Percentiles rank a stretch among this genome's conserved stretches.
Conservation (phyloP, 2,329 filamentous ascomycete species). For the Moelleriella libera region DNA sequence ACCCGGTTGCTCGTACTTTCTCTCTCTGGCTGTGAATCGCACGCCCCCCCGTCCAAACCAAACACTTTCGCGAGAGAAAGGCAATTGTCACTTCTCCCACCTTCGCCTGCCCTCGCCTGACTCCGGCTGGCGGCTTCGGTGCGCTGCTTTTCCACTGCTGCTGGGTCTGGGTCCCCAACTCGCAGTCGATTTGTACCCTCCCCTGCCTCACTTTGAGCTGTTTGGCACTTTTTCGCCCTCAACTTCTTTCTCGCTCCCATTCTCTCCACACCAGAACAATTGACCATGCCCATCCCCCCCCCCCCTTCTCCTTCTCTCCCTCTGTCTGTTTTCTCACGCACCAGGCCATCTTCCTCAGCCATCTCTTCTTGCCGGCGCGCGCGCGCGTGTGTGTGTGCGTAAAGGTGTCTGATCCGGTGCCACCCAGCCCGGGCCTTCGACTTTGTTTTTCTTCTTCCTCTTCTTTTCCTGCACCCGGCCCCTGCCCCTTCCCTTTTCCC, state of each 20-base stretch:
- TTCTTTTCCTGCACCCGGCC: neutral
- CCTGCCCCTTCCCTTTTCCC: slow-evolving; percentile 2
- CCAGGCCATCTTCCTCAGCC: slow-evolving; percentile 1
- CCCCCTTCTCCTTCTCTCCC: slow-evolving; percentile 2
- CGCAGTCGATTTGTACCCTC: neutral
- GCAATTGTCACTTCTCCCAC: neutral
- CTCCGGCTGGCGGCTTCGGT: slow-evolving; percentile 1
- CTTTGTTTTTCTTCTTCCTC: neutral
- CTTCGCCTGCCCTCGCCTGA: neutral
- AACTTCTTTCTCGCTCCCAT: neutral
- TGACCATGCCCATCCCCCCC: neutral
- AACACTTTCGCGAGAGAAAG: neutral
- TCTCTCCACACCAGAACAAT: neutral
- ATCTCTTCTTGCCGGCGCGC: neutral
- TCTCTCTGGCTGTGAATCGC: neutral
- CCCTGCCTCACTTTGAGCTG: neutral
- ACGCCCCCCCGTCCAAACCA: neutral
- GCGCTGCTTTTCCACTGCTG: slow-evolving; percentile 1
- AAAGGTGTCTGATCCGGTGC: neutral
- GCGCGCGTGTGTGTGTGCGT: neutral
- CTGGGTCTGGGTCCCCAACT: neutral
- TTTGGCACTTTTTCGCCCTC: neutral
- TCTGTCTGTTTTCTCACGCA: neutral
- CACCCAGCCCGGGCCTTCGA: neutral
- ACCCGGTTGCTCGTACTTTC: neutral